Conservation (phyloP, 441 rosid genomes). For the Monsonia emarginata region DNA sequence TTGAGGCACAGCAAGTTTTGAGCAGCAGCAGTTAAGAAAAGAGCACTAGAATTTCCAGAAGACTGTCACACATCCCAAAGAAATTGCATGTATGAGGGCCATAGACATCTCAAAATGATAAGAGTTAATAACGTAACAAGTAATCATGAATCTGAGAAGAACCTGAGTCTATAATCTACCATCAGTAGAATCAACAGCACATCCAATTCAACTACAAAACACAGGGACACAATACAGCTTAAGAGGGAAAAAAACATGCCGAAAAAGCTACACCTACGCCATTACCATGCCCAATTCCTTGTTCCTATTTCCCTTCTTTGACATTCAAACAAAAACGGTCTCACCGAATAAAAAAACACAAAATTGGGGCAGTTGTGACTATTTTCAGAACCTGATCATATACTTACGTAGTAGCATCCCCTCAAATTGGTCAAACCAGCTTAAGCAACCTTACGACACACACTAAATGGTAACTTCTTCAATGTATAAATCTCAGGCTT, state of each 20-base stretch:
- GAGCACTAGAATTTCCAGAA: constrained; percentile 78
- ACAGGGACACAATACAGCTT: neutral
- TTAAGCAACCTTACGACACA: too few species aligned
- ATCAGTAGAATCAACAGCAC: neutral
- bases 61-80: constrained; percentile 46
- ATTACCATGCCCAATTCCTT: neutral
- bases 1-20: constrained; percentile 85
- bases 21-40: constrained; percentile 91
- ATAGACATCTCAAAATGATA: constrained; percentile 1
- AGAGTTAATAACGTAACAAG: neutral
- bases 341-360: neutral
- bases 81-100: constrained; percentile 11
- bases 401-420: neutral
- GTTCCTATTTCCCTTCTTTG: neutral
- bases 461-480: too few species aligned
- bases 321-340: neutral
- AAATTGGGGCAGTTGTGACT: neutral
- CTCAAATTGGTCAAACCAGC: neutral
- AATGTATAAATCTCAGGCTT: too few species aligned
- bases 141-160: too few species aligned
- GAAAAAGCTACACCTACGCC: neutral
- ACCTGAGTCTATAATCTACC: too few species aligned
- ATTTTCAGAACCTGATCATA: neutral
- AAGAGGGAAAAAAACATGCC: too few species aligned
- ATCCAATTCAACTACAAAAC: neutral